Evolutionary conservation across 257 asterid genomes (phyloP).

Genomic region (Capsicum chinense): DNA sequence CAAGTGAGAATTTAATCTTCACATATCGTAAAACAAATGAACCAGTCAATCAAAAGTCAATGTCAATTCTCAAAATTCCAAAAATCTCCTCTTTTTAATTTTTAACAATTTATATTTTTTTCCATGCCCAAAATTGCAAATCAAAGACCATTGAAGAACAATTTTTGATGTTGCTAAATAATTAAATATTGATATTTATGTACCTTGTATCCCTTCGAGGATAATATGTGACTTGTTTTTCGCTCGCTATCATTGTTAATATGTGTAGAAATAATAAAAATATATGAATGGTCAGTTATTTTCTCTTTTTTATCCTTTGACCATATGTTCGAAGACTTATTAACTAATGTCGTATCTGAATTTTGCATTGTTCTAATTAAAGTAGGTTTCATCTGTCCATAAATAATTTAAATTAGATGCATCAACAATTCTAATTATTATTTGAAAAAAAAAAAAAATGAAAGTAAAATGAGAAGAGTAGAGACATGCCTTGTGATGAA

Average conservation of each 20-base stretch:
- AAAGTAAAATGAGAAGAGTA: background rate
- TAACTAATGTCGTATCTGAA: background rate
- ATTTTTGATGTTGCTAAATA: too few relatives aligned
- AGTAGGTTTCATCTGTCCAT: background rate
- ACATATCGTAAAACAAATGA: too few relatives aligned
- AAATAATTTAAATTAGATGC: background rate
- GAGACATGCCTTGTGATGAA: background rate
- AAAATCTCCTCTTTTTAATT: too few relatives aligned
- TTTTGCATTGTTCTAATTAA: background rate
- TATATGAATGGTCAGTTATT: background rate
- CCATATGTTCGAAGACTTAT: background rate
- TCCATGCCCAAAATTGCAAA: too few relatives aligned
- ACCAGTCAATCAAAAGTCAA: too few relatives aligned
- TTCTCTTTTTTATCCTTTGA: background rate
- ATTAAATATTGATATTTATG: background rate
- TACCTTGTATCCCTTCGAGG: constrained; percentile 8
- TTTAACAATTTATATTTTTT: too few relatives aligned
- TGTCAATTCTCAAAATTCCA: too few relatives aligned
- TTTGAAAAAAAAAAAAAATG: background rate
- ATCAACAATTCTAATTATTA: background rate
- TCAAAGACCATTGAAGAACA: too few relatives aligned
- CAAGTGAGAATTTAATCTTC: too few relatives aligned
- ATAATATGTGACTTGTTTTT: background rate
- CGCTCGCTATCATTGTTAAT: background rate
- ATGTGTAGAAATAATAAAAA: background rate